phyloP scores from a whole-genome alignment of 2,329 filamentous ascomycete genomes.

The Tolypocladium sp. region DNA sequence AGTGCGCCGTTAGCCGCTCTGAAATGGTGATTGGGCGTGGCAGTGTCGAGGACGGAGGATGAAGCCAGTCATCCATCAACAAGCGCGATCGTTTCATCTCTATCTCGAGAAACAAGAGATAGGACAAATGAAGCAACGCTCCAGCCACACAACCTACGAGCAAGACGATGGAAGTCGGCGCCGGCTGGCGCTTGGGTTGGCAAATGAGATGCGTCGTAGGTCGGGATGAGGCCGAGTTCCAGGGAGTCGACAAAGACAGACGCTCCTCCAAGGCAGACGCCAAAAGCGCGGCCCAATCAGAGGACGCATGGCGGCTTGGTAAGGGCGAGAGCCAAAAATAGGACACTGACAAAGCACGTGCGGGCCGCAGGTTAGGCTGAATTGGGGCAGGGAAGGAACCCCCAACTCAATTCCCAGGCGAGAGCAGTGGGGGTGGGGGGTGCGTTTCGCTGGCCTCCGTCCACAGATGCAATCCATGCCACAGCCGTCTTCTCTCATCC shows the following conservation, averaged over 20 bases:
- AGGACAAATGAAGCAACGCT: background rate
- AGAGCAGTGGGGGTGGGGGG: background rate
- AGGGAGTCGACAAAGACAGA: background rate
- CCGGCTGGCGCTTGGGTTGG: background rate
- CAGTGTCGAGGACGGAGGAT: background rate
- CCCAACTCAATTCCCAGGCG: conserved; percentile 3
- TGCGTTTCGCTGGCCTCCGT: background rate
- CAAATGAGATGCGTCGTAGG: background rate
- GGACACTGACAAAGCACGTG: conserved; percentile 4
- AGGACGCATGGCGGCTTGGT: conserved; percentile 2
- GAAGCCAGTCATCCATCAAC: background rate
- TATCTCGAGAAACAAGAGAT: background rate
- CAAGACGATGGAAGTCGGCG: background rate
- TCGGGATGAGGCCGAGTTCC: background rate
- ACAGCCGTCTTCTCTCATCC: background rate
- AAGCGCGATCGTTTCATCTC: background rate
- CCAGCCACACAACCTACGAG: background rate
- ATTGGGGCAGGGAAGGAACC: background rate
- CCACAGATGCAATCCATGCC: background rate
- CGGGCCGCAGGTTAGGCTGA: background rate
- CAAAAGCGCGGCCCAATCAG: background rate
- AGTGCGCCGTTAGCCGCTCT: background rate
- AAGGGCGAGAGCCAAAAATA: conserved; percentile 1
- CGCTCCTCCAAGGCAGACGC: background rate
- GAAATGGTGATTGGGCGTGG: background rate